Evolutionary conservation across 768 basidiomycete species (phyloP), one percentile per base, ranked within the genome.

Genomic region (Agrocybe praecox): DNA sequence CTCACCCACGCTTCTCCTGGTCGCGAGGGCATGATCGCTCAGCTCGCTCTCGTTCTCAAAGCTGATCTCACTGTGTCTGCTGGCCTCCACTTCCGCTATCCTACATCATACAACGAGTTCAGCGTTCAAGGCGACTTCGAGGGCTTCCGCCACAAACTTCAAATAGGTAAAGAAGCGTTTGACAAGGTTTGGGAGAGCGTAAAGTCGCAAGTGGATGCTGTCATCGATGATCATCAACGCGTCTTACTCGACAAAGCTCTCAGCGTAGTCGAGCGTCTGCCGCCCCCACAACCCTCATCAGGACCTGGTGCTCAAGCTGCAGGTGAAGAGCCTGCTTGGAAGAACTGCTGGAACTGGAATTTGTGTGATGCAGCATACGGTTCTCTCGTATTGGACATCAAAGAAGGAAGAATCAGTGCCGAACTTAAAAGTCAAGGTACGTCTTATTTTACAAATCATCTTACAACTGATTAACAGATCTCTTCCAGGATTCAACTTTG

Each of bases 321-420:
- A 2, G 81, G 83, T 2, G 96, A 99, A 70, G 95, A 98, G 64
- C 87, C 89, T 2, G 88, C 92, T 0, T 99, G 97, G 97, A 99
- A 98, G 74, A 98, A 97, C 70, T 94, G 93, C 69, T 98, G 96
- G 96, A 94, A 97, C 69, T 97, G 96, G 96, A 96, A 98, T 66
- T 75, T 98, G 43, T 95, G 95, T 61, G 97, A 99, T 64, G 96
- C 96, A 6, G 92, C 94, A 2, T 97, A 89, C 58, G 96, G 97
- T 1, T 87, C 86, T 11, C 80, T 99, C 32, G 77, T 97, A 1
- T 76, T 99, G 45, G 94, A 97, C 62, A 76, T 98, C 64, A 90
- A 90, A 64, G 96, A 98, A 57, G 95, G 96, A 7, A 80, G 96
- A 48, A 85, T 99, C 46, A 95, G 92, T 56, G 89, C 90, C 0